Conservation (phyloP, 2,329 filamentous ascomycete species). For the Cytospora leucostoma region DNA sequence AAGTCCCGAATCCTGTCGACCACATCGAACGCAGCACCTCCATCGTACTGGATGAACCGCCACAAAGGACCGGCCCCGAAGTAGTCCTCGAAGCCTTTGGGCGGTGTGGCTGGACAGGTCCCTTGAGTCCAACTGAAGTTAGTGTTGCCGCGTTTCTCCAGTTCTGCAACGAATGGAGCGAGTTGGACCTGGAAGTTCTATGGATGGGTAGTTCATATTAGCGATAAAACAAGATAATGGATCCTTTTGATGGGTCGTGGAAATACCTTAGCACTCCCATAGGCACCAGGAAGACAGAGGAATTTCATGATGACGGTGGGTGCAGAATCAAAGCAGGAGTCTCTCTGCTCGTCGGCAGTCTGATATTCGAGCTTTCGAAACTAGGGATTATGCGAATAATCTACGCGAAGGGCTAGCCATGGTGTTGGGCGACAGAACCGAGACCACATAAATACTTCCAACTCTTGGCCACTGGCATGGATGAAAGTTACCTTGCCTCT, state of each 20-base stretch:
- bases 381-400: neutral
- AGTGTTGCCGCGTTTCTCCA: constrained; percentile 7
- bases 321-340: neutral
- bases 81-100: constrained; percentile 30
- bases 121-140: constrained; percentile 28
- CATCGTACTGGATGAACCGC: constrained; percentile 29
- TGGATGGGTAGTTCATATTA: neutral
- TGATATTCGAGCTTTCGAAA: neutral
- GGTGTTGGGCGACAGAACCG: neutral
- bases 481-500: no score
- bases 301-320: constrained; percentile 51
- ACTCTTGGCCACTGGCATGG: no score
- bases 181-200: constrained; percentile 27
- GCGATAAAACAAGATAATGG: constrained; percentile 6
- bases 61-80: constrained; percentile 28
- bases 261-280: constrained; percentile 56
- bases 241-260: constrained; percentile 21
- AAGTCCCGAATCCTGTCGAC: constrained; percentile 56
- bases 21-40: constrained; percentile 39
- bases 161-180: constrained; percentile 19
- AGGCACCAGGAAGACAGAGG: constrained; percentile 59
- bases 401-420: neutral
- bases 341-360: neutral
- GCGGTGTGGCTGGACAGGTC: constrained; percentile 17
- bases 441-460: neutral